These are phyloP conservation scores for Lactifluus volemus DNA, from an alignment of 768 basidiomycete genomes.

Conservation along the genomic window DNA sequence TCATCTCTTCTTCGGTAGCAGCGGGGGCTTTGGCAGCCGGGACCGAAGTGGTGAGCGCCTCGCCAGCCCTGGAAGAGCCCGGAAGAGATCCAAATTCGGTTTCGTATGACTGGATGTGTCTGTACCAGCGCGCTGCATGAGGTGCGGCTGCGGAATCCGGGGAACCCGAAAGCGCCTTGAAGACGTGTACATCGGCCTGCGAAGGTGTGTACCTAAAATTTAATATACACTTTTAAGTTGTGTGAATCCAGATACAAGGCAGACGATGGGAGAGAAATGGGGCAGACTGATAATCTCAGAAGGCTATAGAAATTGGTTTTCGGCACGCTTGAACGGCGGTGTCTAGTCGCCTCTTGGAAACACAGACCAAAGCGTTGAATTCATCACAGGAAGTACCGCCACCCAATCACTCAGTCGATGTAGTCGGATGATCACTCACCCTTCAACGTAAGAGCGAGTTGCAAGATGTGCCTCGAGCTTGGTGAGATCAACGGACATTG, in stretches of 20 bases:
- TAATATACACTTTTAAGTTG: slow-evolving; percentile 1
- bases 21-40: slow-evolving; percentile 30
- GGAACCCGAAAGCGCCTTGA: slow-evolving; percentile 63
- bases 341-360: slow-evolving; percentile 94
- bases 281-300: slow-evolving; percentile 40
- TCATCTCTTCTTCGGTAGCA: slow-evolving; percentile 32
- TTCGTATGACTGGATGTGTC: slow-evolving; percentile 82
- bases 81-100: slow-evolving; percentile 70
- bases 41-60: slow-evolving; percentile 54
- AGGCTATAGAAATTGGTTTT: slow-evolving; percentile 56
- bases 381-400: slow-evolving; percentile 41
- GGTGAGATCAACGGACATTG: slow-evolving; percentile 52
- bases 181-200: slow-evolving; percentile 90
- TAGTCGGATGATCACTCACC: slow-evolving; percentile 45
- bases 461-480: slow-evolving; percentile 84
- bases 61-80: slow-evolving; percentile 78
- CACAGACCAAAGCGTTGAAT: slow-evolving; percentile 87
- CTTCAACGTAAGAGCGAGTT: slow-evolving; percentile 83
- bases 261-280: neutral
- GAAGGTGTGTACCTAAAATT: slow-evolving; percentile 78
- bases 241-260: neutral
- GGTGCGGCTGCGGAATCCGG: slow-evolving; percentile 61
- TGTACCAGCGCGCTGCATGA: slow-evolving; percentile 85
- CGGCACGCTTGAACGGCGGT: slow-evolving; percentile 72
- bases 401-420: neutral